Evolutionary conservation across 805 yeast species (phyloP).

Genomic region (Candida chilensis): DNA sequence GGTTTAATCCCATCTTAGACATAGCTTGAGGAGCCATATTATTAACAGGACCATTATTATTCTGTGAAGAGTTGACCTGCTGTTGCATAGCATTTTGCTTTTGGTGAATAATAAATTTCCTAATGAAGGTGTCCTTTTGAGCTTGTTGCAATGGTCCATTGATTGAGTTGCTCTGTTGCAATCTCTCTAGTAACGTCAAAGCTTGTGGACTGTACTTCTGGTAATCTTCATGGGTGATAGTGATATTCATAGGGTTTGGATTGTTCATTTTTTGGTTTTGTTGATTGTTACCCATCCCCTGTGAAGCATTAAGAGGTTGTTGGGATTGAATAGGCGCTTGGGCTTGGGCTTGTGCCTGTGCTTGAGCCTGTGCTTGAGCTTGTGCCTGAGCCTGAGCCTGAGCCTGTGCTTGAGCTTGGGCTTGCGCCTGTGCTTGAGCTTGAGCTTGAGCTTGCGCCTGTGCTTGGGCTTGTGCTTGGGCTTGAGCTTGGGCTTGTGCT

Average conservation of each 20-base stretch:
- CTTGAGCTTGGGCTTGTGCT: constrained; percentile 8
- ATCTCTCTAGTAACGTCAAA: constrained; percentile 20
- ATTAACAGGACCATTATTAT: no score
- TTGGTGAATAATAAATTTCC: constrained; percentile 28
- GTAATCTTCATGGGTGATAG: not conserved
- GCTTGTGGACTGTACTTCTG: constrained; percentile 9
- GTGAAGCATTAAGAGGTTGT: no score
- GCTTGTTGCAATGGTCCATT: constrained; percentile 21
- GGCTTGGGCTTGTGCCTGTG: constrained; percentile 4
- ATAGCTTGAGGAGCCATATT: no score
- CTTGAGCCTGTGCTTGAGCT: constrained; percentile 2
- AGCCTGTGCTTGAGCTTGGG: constrained; percentile 7
- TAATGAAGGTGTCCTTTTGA: constrained; percentile 26
- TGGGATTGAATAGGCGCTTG: constrained; percentile 4
- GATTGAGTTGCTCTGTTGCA: constrained; percentile 25
- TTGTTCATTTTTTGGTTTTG: no score
- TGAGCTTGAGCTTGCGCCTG: constrained; percentile 8
- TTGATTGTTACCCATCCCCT: no score
- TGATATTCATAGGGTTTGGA: not conserved
- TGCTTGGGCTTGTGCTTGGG: constrained; percentile 9
- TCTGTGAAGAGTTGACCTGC: no score
- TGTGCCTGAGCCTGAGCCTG: constrained; percentile 4
- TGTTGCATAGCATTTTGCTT: constrained; percentile 20
- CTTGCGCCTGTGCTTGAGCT: constrained; percentile 8
- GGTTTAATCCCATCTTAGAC: no score